These are phyloP conservation scores for Solioccasus polychromus DNA, from an alignment of 768 basidiomycete species.

Conservation along the genomic window DNA sequence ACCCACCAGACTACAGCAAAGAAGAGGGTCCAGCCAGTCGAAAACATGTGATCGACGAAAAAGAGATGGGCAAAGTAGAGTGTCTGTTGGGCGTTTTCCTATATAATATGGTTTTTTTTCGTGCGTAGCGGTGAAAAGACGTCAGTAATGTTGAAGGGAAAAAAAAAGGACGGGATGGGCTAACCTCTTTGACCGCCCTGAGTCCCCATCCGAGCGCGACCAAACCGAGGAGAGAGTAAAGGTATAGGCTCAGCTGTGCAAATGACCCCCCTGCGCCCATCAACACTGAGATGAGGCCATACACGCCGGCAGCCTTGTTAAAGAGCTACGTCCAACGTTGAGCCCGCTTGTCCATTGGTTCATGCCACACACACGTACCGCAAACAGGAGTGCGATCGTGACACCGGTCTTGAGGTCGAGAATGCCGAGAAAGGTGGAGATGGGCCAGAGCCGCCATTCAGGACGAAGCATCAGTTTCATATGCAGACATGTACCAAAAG, in stretches of 20 bases:
- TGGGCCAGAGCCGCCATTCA: constrained; percentile 80
- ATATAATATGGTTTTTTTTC: constrained; percentile 3
- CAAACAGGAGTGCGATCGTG: constrained; percentile 83
- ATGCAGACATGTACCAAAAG: constrained; percentile 32
- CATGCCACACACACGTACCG: constrained; percentile 63
- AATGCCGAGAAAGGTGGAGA: constrained; percentile 79
- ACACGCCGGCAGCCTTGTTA: constrained; percentile 98
- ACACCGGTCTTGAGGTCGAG: constrained; percentile 95
- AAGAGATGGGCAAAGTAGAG: constrained; percentile 92
- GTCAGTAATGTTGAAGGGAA: too few relatives aligned
- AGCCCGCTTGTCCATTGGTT: background rate
- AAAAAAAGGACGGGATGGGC: constrained; percentile 26
- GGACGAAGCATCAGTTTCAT: constrained; percentile 83
- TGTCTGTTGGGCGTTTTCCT: constrained; percentile 88
- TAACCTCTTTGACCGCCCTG: constrained; percentile 77
- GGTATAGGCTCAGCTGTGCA: constrained; percentile 87
- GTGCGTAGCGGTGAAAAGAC: too few relatives aligned
- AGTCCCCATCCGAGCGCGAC: constrained; percentile 84
- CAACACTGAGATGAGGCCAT: constrained; percentile 89
- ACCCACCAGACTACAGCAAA: constrained; percentile 92
- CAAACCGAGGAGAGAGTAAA: constrained; percentile 86
- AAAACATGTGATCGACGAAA: constrained; percentile 87
- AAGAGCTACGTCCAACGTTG: constrained; percentile 53
- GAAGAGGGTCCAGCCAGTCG: constrained; percentile 88
- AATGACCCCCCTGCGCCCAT: constrained; percentile 93